A percentile compares a stretch with the other conserved stretches of the same genome.
Conservation (phyloP, 331 rosid genomes). For the Telfairia occidentalis region DNA sequence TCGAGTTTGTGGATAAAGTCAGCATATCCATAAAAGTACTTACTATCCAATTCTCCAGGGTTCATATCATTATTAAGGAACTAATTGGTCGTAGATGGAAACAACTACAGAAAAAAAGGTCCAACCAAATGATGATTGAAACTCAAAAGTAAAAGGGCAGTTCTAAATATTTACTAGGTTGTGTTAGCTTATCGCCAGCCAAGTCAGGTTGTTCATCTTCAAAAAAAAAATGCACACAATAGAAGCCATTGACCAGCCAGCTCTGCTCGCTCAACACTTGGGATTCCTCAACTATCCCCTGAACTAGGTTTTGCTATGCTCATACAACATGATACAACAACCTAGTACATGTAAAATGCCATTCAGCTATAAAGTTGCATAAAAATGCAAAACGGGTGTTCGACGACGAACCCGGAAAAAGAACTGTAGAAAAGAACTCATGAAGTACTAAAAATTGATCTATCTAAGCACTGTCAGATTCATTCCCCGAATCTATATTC, state of each 20-base stretch:
- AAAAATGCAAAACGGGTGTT: not conserved
- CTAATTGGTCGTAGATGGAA: no score
- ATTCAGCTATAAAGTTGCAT: not conserved
- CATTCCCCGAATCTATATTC: conserved; percentile 78
- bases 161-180: not conserved
- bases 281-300: not conserved
- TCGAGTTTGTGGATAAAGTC: no score
- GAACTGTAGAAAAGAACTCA: not conserved
- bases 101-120: no score
- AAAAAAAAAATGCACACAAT: not conserved
- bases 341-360: not conserved
- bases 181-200: conserved; percentile 1
- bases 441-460: not conserved
- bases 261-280: not conserved
- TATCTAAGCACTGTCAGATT: conserved; percentile 52
- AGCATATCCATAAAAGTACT: no score
- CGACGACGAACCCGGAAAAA: not conserved
- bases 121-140: no score
- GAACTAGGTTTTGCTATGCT: not conserved
- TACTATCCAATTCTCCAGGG: no score
- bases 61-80: no score
- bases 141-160: not conserved
- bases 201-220: not conserved
- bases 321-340: not conserved
- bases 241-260: not conserved